Percentiles rank a stretch among this genome's conserved stretches.
Conservation (phyloP, 495 filamentous ascomycete species). For the Podospora anserina region DNA sequence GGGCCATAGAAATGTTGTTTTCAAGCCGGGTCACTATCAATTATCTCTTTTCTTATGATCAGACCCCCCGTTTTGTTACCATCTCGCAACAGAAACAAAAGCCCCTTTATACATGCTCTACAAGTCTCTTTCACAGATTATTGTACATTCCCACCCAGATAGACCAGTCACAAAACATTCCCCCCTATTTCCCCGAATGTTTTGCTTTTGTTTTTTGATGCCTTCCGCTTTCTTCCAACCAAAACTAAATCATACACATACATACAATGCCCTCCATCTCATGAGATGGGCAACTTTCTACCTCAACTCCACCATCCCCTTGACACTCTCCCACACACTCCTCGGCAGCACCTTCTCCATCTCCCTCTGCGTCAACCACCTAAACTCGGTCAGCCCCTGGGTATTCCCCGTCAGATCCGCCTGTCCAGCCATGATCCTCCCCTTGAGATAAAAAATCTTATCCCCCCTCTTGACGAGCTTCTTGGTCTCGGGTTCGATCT, state of each 20-base stretch:
- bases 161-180: background rate
- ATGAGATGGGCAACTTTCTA: background rate
- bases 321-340: conserved; percentile 68
- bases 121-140: background rate
- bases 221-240: background rate
- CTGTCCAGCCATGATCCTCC: conserved; percentile 94
- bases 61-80: no score
- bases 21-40: no score
- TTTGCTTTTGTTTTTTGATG: background rate
- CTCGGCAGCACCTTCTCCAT: conserved; percentile 58
- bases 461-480: conserved; percentile 50
- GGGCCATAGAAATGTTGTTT: no score
- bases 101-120: background rate
- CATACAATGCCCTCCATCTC: background rate
- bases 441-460: conserved; percentile 95
- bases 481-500: conserved; percentile 34
- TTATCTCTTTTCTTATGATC: no score
- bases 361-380: conserved; percentile 91
- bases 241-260: background rate
- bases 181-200: background rate
- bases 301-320: conserved; percentile 72
- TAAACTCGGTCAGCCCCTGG: conserved; percentile 73
- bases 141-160: background rate
- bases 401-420: conserved; percentile 71
- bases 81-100: background rate